Evolutionary conservation across 768 basidiomycete genomes (phyloP).

Genomic region (Trametes punicea): DNA sequence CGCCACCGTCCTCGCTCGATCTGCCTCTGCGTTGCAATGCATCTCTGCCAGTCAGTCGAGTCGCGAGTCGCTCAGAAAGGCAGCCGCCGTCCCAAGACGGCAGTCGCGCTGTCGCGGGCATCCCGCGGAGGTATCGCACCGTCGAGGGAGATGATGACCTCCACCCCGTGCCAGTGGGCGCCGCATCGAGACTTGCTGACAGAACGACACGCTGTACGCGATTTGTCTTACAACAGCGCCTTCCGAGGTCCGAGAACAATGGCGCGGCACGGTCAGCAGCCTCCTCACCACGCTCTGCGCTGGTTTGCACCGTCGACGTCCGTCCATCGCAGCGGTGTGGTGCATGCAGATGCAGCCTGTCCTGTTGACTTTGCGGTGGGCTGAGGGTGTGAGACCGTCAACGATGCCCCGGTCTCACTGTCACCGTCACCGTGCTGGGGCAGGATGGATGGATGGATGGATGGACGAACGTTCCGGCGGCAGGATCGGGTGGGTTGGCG

Average conservation of each 20-base stretch:
- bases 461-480: neutral
- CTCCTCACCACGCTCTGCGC: too few relatives aligned
- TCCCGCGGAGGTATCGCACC: neutral
- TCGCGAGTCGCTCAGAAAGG: neutral
- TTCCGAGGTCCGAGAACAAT: slow-evolving; percentile 1
- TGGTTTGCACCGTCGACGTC: too few relatives aligned
- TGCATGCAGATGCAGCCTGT: too few relatives aligned
- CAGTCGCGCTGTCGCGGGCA: neutral
- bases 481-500: slow-evolving; percentile 3
- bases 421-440: neutral
- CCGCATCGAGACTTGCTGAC: neutral
- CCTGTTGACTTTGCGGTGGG: too few relatives aligned
- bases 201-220: slow-evolving; percentile 3
- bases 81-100: neutral
- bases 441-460: neutral
- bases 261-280: neutral
- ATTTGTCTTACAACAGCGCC: neutral
- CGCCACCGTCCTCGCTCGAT: slow-evolving; percentile 12
- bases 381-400: too few relatives aligned
- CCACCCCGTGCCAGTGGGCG: neutral
- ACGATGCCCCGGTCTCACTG: slow-evolving; percentile 9
- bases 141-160: neutral
- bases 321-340: neutral
- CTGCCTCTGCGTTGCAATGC: neutral
- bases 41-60: neutral